phyloP scores from a whole-genome alignment of 192 early-diverging fungal genomes.

The Gonapodya prolifera region DNA sequence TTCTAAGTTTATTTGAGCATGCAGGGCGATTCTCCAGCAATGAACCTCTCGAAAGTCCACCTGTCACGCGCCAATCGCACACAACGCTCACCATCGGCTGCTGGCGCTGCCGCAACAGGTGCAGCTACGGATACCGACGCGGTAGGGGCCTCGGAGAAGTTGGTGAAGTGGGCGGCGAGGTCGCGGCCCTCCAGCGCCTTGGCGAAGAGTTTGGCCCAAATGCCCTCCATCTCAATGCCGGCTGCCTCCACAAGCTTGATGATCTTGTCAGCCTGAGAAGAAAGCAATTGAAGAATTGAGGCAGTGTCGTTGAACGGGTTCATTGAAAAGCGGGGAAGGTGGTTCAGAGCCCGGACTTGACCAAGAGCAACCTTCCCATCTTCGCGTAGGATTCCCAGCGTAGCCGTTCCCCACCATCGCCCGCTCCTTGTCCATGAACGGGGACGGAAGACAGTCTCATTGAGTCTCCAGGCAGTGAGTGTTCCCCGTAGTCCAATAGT shows the following conservation, averaged over 20 bases:
- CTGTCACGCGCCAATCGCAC: too few relatives aligned
- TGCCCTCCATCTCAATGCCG: slow-evolving; percentile 5
- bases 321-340: background rate
- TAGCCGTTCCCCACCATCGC: background rate
- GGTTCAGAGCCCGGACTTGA: background rate
- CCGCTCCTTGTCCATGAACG: background rate
- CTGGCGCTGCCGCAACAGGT: background rate
- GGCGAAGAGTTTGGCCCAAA: slow-evolving; percentile 8
- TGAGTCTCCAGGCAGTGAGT: background rate
- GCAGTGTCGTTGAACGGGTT: background rate
- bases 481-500: background rate
- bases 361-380: background rate
- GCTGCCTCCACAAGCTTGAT: background rate
- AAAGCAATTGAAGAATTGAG: background rate
- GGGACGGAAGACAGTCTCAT: background rate
- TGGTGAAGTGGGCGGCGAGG: slow-evolving; percentile 4
- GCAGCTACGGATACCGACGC: background rate
- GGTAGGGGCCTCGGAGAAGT: background rate
- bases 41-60: too few relatives aligned
- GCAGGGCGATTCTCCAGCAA: too few relatives aligned
- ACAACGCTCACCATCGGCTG: background rate
- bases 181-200: slow-evolving; percentile 2
- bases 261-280: slow-evolving; percentile 5
- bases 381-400: background rate
- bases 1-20: too few relatives aligned